These are phyloP conservation scores for Geotrichum reessii DNA, from an alignment of 1,139 yeast genomes.

Conservation along the genomic window DNA sequence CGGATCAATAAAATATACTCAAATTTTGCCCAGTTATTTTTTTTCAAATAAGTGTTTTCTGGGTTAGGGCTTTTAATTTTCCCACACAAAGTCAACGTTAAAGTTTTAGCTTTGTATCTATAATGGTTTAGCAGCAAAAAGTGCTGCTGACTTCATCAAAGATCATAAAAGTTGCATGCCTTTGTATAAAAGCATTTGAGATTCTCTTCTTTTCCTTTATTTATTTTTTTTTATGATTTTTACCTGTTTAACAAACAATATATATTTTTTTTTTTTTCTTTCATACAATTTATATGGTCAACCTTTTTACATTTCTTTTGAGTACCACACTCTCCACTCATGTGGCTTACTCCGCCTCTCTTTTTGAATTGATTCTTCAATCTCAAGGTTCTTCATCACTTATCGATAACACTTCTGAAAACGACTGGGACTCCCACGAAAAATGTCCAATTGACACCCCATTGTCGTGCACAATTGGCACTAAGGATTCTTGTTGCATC, in stretches of 20 bases:
- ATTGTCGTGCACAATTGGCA: constrained; percentile 47
- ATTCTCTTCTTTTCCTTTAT: neutral
- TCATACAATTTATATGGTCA: neutral
- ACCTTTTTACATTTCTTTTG: neutral
- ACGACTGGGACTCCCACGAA: constrained; percentile 24
- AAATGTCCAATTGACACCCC: constrained; percentile 65
- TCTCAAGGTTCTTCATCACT: neutral
- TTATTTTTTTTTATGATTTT: too few species aligned
- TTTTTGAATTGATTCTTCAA: neutral
- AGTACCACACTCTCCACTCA: neutral
- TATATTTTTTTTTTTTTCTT: neutral
- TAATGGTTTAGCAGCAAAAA: too few species aligned
- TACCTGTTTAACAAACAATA: too few species aligned
- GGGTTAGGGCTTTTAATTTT: too few species aligned
- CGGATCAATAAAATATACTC: too few species aligned
- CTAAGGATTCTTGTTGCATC: constrained; percentile 61
- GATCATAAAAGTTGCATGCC: too few species aligned
- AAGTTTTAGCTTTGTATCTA: too few species aligned
- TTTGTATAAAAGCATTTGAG: neutral
- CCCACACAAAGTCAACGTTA: too few species aligned
- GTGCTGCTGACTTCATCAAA: neutral
- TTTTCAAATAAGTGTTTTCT: too few species aligned
- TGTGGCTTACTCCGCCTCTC: neutral
- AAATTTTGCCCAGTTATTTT: too few species aligned
- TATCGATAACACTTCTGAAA: constrained; percentile 15